Evolutionary conservation across 1,284 basidiomycete species (phyloP), one percentile per base, ranked within the genome.

Genomic region (Macrocystidia cucumis): DNA sequence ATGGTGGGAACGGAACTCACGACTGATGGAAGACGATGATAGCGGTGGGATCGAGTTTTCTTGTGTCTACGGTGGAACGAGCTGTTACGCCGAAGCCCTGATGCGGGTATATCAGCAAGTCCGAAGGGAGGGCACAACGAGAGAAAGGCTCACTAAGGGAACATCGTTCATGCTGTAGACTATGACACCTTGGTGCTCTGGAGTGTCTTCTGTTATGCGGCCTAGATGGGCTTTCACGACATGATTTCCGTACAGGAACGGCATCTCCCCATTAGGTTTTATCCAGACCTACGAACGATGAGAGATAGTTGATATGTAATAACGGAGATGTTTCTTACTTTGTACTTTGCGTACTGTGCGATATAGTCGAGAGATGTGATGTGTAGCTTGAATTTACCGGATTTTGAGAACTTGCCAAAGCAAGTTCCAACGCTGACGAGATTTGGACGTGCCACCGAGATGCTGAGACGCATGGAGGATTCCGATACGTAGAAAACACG

Each of bases 11-110:
- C 16, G 32, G 42, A 35, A 65, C 86, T 48, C 57, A 93, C 86
- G 96, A 87, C 70, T 99, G 96, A 57, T 98, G 96, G 64, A 98
- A 99, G 4, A 98, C 95, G 40, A 99, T 84, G 47, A 98, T 98
- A 12, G 90, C 82, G 19, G 92, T 97, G n/a, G 96, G 96, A 59
- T 98, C 95, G 32, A 98, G 63, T 72, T 98, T 98, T 47, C 93
- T 69, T 26, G 96, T 98, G 62, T 98, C 96, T 8, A 96, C 62
- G 6, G 96, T 98, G 20, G 91, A 95, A 37, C 93, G 73, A 4
- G 96, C 91, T 13, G 96, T 99, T 4, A 98, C 96, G 32, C 96
- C 96, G 54, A 99, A 99, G 13, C 96, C 95, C 89, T 95, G 51
- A 6, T 39, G 35, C 26, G 25, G 11, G 23, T 14, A 49, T 18